Evolutionary conservation across 306 rosid species (phyloP).

Genomic region (Betula pendula): DNA sequence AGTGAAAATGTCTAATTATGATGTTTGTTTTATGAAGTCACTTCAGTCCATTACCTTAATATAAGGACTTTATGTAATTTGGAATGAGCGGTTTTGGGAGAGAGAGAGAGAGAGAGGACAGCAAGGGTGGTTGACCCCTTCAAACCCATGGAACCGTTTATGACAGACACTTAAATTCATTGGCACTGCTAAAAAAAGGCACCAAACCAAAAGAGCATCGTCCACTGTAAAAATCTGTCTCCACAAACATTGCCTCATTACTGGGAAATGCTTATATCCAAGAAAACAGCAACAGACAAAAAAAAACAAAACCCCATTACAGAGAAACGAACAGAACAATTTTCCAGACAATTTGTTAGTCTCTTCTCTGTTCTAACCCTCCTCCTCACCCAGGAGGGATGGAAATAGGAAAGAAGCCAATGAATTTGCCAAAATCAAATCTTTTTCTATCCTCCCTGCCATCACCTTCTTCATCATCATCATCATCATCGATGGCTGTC

Average conservation of each 20-base stretch:
- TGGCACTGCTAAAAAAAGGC: conserved; percentile 10
- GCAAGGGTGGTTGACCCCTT: background rate
- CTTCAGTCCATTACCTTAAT: too few relatives aligned
- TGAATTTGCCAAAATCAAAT: background rate
- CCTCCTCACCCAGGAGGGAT: conserved; percentile 72
- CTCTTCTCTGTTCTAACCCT: conserved; percentile 40
- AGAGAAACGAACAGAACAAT: conserved; percentile 27
- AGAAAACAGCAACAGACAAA: background rate
- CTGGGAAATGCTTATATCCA: conserved; percentile 8
- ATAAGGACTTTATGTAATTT: too few relatives aligned
- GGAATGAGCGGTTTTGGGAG: background rate
- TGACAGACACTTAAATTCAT: background rate
- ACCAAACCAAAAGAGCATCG: background rate
- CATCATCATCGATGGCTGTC: conserved; percentile 57
- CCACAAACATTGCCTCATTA: conserved; percentile 27
- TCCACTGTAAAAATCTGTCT: background rate
- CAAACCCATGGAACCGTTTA: background rate
- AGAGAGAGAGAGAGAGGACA: background rate
- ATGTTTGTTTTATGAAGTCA: too few relatives aligned
- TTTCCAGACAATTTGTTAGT: conserved; percentile 25
- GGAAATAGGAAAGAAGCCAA: conserved; percentile 36
- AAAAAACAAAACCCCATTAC: conserved; percentile 12
- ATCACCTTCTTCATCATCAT: conserved; percentile 25
- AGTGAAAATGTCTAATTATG: too few relatives aligned
- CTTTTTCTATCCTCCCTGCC: conserved; percentile 49